These are phyloP conservation scores for Colletotrichum endophyticum DNA, from an alignment of 2,329 filamentous ascomycete species.

Conservation along the genomic window DNA sequence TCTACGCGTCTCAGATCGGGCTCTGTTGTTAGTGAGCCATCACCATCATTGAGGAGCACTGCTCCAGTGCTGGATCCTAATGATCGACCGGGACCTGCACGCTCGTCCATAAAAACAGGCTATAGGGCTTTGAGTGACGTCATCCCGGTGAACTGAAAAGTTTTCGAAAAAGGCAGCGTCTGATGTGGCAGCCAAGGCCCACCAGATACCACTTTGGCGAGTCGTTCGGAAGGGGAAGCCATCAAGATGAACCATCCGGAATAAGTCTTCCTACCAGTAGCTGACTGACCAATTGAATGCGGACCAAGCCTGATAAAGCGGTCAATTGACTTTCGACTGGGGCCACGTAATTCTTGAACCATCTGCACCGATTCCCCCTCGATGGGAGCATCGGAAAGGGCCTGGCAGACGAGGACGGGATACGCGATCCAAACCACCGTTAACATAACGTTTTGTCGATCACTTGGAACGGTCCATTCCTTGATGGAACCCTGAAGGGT, in stretches of 20 bases:
- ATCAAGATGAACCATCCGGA: neutral
- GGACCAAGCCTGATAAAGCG: neutral
- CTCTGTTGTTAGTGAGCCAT: neutral
- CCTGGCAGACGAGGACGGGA: neutral
- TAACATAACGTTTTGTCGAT: slow-evolving; percentile 12
- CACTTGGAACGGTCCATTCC: neutral
- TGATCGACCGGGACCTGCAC: slow-evolving; percentile 13
- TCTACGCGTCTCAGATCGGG: neutral
- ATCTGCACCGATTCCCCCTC: neutral
- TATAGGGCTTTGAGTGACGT: slow-evolving; percentile 5
- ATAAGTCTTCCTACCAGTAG: neutral
- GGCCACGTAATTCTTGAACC: neutral
- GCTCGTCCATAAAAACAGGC: neutral
- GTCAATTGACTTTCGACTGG: neutral
- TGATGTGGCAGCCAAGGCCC: neutral
- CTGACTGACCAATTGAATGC: neutral
- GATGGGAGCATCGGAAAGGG: neutral
- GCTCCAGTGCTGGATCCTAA: neutral
- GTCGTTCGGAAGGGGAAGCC: neutral
- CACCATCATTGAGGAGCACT: neutral
- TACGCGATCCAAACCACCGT: neutral
- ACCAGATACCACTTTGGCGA: neutral
- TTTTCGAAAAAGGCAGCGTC: neutral
- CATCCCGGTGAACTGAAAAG: neutral
- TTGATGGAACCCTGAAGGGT: neutral